Conservation (phyloP, 176 grass and related monocot genomes). For the Hordeum marinum region DNA sequence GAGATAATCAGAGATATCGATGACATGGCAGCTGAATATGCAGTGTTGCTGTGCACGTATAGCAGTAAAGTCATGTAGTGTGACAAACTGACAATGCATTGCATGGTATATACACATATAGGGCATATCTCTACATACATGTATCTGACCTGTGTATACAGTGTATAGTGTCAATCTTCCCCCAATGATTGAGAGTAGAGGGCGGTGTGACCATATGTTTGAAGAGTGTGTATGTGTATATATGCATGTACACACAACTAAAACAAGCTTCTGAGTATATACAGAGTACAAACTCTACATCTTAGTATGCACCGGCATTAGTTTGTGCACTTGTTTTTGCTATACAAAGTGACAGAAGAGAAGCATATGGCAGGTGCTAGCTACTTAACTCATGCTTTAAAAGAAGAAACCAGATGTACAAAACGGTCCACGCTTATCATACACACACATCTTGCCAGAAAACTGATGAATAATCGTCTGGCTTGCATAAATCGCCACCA, state of each 20-base stretch:
- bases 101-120: conserved; percentile 7
- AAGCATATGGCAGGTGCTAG: background rate
- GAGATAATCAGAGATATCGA: background rate
- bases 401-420: background rate
- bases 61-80: conserved; percentile 10
- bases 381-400: background rate
- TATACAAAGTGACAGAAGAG: background rate
- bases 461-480: background rate
- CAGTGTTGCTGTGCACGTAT: background rate
- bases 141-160: background rate
- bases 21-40: background rate
- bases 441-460: background rate
- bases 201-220: background rate
- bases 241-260: background rate
- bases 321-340: background rate
- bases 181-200: conserved; percentile 19
- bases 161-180: conserved; percentile 24
- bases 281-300: background rate
- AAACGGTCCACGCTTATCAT: background rate
- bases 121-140: background rate
- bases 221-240: background rate
- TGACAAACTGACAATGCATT: background rate
- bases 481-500: background rate
- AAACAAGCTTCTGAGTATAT: background rate
- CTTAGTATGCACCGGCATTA: background rate